These are phyloP conservation scores for Verticillium tricorpus DNA, from an alignment of 2,329 filamentous ascomycete genomes.

Conservation along the genomic window DNA sequence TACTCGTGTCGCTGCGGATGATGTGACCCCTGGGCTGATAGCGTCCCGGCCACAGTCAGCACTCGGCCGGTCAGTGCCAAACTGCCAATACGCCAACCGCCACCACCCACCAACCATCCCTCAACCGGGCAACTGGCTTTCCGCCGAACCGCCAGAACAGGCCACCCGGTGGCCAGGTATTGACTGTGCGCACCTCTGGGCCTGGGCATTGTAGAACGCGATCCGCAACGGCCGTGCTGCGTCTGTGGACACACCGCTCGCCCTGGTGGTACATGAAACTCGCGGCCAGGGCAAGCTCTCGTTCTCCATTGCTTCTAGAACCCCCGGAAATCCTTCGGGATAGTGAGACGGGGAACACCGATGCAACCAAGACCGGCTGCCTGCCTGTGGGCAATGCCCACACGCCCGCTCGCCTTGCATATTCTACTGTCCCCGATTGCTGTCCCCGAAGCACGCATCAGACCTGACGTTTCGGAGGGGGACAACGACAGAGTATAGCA, in stretches of 20 bases:
- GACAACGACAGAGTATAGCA: not conserved
- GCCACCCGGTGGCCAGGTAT: not conserved
- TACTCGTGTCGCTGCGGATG: not conserved
- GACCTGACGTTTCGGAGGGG: not conserved
- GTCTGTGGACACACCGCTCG: not conserved
- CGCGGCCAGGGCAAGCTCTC: not conserved
- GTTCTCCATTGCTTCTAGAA: not conserved
- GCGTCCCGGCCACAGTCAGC: not conserved
- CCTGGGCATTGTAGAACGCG: not conserved
- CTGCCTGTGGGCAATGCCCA: not conserved
- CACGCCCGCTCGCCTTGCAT: not conserved
- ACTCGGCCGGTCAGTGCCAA: not conserved
- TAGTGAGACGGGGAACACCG: not conserved
- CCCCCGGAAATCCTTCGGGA: not conserved
- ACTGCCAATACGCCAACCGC: not conserved
- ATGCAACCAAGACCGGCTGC: not conserved
- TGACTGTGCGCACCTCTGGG: not conserved
- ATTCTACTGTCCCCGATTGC: not conserved
- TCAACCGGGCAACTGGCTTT: not conserved
- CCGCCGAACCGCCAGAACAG: not conserved
- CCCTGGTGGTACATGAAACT: not conserved
- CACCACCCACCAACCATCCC: not conserved
- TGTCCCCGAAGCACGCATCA: not conserved
- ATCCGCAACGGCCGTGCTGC: not conserved
- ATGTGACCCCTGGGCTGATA: not conserved